phyloP scores from a whole-genome alignment of 2,329 filamentous ascomycete species.

The Claviceps digitariae region DNA sequence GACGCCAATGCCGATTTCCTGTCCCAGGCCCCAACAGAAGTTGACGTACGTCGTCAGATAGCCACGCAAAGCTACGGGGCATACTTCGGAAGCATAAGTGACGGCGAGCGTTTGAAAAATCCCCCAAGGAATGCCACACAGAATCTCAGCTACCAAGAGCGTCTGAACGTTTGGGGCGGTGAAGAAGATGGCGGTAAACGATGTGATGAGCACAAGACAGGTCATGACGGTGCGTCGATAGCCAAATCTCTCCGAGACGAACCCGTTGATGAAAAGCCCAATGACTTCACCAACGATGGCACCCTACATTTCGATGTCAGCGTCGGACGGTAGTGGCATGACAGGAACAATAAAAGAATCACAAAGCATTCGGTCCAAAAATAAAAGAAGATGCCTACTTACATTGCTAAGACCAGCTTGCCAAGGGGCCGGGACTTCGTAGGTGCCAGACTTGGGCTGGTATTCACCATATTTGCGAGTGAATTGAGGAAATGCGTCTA shows the following conservation, averaged over 20 bases:
- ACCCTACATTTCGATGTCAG: constrained; percentile 7
- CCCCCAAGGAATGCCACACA: constrained; percentile 51
- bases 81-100: constrained; percentile 60
- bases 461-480: constrained; percentile 42
- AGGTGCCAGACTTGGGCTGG: constrained; percentile 27
- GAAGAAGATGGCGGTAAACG: constrained; percentile 51
- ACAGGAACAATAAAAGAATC: neutral
- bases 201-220: constrained; percentile 38
- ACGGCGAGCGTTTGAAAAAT: constrained; percentile 45
- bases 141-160: constrained; percentile 46
- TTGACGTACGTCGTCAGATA: constrained; percentile 65
- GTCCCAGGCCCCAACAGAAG: constrained; percentile 66
- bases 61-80: constrained; percentile 56
- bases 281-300: constrained; percentile 43
- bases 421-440: constrained; percentile 46
- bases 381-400: constrained; percentile 10
- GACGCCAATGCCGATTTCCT: constrained; percentile 60
- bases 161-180: constrained; percentile 46
- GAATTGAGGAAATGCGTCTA: constrained; percentile 42
- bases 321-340: neutral
- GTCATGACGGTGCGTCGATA: constrained; percentile 51
- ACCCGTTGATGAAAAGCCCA: constrained; percentile 53
- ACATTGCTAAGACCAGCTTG: constrained; percentile 47
- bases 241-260: constrained; percentile 52
- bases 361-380: neutral